Conservation (phyloP, 768 basidiomycete species). For the Suillus fuscotomentosus region DNA sequence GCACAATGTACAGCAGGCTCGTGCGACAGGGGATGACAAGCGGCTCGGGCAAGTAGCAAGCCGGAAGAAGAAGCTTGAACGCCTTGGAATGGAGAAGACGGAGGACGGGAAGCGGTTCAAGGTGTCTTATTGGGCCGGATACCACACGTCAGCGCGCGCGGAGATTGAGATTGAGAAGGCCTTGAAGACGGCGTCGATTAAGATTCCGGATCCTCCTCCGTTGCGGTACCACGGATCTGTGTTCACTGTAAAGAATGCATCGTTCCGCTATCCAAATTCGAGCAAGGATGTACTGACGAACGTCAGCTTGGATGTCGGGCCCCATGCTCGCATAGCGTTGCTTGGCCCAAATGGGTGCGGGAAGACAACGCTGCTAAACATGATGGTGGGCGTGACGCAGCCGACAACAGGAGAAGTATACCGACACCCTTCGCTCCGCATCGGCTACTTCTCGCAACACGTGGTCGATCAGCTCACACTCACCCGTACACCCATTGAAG, state of each 20-base stretch:
- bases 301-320: constrained; percentile 38
- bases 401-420: constrained; percentile 48
- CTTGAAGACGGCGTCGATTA: constrained; percentile 27
- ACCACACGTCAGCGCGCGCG: constrained; percentile 30
- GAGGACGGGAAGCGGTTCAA: constrained; percentile 50
- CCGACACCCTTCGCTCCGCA: constrained; percentile 50
- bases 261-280: constrained; percentile 32
- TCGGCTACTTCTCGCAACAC: constrained; percentile 65
- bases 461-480: constrained; percentile 50
- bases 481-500: constrained; percentile 21
- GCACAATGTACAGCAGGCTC: constrained; percentile 47
- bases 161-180: constrained; percentile 37
- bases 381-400: constrained; percentile 38
- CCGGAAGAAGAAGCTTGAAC: constrained; percentile 55
- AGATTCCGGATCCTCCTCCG: constrained; percentile 28
- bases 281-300: constrained; percentile 26
- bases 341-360: constrained; percentile 33
- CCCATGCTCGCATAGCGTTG: constrained; percentile 38
- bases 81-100: constrained; percentile 10
- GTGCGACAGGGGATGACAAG: constrained; percentile 62
- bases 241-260: constrained; percentile 30
- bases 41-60: constrained; percentile 50
- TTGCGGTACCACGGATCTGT: constrained; percentile 34
- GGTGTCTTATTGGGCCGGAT: constrained; percentile 51
- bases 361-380: constrained; percentile 56